These are phyloP conservation scores for Penicillium digitatum DNA, from an alignment of 2,329 filamentous ascomycete species.

Conservation along the genomic window DNA sequence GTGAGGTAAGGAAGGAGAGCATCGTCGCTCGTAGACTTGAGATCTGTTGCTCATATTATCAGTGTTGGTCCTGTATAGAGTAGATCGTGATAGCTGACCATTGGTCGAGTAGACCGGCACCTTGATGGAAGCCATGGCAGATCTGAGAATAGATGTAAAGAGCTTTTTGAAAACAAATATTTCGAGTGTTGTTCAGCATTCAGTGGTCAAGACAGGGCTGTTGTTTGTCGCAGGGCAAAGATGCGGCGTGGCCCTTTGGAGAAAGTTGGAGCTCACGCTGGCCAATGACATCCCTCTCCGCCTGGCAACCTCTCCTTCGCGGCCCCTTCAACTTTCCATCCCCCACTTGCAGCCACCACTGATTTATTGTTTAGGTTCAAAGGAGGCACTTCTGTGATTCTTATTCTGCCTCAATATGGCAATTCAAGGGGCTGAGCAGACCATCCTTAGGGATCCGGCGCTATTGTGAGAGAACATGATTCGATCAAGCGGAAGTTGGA, in stretches of 20 bases:
- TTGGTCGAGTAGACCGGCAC: slow-evolving; percentile 46
- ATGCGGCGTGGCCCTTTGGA: slow-evolving; percentile 40
- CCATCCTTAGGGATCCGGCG: slow-evolving; percentile 97
- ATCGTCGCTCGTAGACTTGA: slow-evolving; percentile 96
- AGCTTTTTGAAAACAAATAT: not conserved
- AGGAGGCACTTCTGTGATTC: not conserved
- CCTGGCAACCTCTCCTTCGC: slow-evolving; percentile 18
- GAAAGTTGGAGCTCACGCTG: slow-evolving; percentile 24
- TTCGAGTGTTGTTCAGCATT: not conserved
- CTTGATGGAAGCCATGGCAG: slow-evolving; percentile 32
- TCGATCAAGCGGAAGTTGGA: slow-evolving; percentile 3
- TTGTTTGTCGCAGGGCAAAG: slow-evolving; percentile 20
- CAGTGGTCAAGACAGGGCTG: not conserved
- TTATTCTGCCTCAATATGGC: slow-evolving; percentile 59
- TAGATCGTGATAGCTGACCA: slow-evolving; percentile 33
- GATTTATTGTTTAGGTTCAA: not conserved
- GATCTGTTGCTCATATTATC: slow-evolving; percentile 55
- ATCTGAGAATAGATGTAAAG: not conserved
- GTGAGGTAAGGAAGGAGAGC: slow-evolving; percentile 91
- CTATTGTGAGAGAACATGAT: slow-evolving; percentile 67
- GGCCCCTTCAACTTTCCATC: slow-evolving; percentile 11
- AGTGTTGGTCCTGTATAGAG: slow-evolving; percentile 7
- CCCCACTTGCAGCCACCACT: slow-evolving; percentile 13
- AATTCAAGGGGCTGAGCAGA: slow-evolving; percentile 74
- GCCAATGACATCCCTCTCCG: slow-evolving; percentile 22